A percentile compares a stretch with the other conserved stretches of the same genome.
Conservation (phyloP, 352 stramenopile species). For the Phytopythium boreale region DNA sequence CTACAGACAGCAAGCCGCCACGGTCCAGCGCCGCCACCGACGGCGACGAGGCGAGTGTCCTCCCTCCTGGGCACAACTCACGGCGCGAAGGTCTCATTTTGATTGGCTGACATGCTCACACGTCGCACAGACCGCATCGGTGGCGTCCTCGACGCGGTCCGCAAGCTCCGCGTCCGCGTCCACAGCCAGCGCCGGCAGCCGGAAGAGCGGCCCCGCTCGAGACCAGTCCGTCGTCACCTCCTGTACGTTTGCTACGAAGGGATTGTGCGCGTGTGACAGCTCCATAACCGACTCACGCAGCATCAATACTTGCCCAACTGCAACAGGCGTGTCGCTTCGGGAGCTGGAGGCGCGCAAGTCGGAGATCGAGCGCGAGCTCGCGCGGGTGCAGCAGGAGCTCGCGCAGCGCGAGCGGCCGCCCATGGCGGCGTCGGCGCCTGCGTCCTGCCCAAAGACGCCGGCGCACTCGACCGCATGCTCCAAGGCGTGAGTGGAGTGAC, state of each 20-base stretch:
- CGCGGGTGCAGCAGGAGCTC: constrained; percentile 40
- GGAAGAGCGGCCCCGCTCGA: not conserved
- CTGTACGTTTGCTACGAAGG: constrained; percentile 17
- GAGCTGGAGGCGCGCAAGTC: constrained; percentile 54
- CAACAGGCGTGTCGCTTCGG: constrained; percentile 40
- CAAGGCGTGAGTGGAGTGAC: not conserved
- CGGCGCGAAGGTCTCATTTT: not conserved
- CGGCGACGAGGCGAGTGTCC: not conserved
- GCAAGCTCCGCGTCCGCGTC: not conserved
- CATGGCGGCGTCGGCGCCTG: not conserved
- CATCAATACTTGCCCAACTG: not conserved
- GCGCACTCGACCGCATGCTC: not conserved
- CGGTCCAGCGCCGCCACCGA: not conserved
- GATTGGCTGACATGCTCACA: not conserved
- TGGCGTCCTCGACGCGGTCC: constrained; percentile 4
- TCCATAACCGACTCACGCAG: not conserved
- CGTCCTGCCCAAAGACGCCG: not conserved
- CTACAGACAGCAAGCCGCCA: not conserved
- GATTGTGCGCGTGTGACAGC: too few relatives aligned
- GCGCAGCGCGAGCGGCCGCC: constrained; percentile 18
- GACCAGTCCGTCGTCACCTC: constrained; percentile 31
- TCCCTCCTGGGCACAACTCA: too few relatives aligned
- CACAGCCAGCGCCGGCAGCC: not conserved
- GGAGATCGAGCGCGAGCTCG: constrained; percentile 54
- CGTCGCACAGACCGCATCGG: not conserved